Base-by-base conservation (phyloP, 2,329 filamentous ascomycete genomes). In the Arthrocladium fulminans region DNA sequence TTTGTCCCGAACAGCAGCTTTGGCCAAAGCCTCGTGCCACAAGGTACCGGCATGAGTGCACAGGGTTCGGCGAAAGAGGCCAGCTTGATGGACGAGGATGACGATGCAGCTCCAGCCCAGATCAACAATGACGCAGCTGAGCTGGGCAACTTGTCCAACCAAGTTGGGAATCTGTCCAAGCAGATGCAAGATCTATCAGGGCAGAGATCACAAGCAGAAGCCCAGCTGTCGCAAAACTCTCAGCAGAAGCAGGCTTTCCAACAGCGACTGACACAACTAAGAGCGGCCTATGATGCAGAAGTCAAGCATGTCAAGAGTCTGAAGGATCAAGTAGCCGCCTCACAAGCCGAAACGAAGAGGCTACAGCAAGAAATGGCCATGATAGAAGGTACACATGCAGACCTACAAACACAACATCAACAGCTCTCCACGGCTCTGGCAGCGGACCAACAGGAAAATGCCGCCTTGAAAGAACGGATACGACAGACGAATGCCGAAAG, bases 211-310 rank as follows among this genome's bases (percentile, higher is more conserved):
- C 79, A 80, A 2, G 84, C 85, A 42, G 88, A 96, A 65, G 83
- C 84, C 55, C 87, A 95, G 51, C 70, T 97, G 45, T 85, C 77
- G 52, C 86, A 89, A 61, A 83, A 86, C 25, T 86, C 77, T 45
- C 80, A 83, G 10, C 89, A 97, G 65, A 97, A 96, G 71, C 84
- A 85, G 59, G 90, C 94, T 62, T 90, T 98, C 57, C 92, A 98
- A 70, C 75, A 85, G 56, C 83, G 92, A 19, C 73, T 98, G 23
- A 80, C 86, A 3, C 89, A 96, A 62, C 83, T 96, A 50, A 82
- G 92, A 53, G 72, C 82, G 5, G 78, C 94, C 56, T 98, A 97
- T 61, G 90, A 98, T 65, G 88, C 94, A 62, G 92, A 98, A 68
- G 87, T 88, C 2, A 84, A 88, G 57, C 83, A 88, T 55, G 87